phyloP scores from a whole-genome alignment of 768 basidiomycete genomes.

The Tulasnella sp. region DNA sequence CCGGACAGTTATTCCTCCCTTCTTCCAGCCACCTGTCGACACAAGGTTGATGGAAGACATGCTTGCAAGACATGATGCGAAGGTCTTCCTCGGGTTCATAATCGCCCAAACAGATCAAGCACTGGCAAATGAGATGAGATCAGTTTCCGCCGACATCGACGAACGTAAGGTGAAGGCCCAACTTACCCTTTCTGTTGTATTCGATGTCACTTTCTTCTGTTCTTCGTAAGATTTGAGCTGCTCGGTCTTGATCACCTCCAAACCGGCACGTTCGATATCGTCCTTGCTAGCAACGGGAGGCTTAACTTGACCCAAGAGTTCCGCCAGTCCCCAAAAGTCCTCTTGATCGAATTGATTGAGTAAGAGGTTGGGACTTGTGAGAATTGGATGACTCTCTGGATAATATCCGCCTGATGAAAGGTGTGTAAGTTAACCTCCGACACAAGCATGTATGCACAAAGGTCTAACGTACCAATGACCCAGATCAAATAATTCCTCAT shows the following conservation, averaged over 20 bases:
- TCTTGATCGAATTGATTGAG: conserved; percentile 33
- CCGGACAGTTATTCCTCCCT: conserved; percentile 84
- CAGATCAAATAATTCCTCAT: conserved; percentile 17
- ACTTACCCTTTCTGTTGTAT: conserved; percentile 66
- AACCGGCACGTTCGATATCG: conserved; percentile 73
- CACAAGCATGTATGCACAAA: not conserved
- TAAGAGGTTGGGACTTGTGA: conserved; percentile 36
- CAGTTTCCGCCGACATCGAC: not conserved
- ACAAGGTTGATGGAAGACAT: conserved; percentile 81
- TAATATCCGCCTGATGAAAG: conserved; percentile 58
- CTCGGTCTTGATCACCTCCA: conserved; percentile 55
- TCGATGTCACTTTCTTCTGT: conserved; percentile 53
- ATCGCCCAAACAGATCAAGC: conserved; percentile 78
- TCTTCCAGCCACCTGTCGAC: conserved; percentile 76
- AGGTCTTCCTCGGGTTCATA: conserved; percentile 67
- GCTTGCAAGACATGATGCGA: conserved; percentile 67
- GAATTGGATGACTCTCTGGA: conserved; percentile 76
- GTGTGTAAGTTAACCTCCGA: not conserved
- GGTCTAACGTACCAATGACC: conserved; percentile 12
- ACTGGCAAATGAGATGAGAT: conserved; percentile 32
- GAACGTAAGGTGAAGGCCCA: not conserved
- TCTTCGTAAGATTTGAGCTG: conserved; percentile 44
- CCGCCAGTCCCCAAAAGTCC: conserved; percentile 53
- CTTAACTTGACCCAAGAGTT: conserved; percentile 68
- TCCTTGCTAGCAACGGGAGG: conserved; percentile 70